phyloP scores from a whole-genome alignment of 2,329 filamentous ascomycete genomes.

The Talaromyces sp. region DNA sequence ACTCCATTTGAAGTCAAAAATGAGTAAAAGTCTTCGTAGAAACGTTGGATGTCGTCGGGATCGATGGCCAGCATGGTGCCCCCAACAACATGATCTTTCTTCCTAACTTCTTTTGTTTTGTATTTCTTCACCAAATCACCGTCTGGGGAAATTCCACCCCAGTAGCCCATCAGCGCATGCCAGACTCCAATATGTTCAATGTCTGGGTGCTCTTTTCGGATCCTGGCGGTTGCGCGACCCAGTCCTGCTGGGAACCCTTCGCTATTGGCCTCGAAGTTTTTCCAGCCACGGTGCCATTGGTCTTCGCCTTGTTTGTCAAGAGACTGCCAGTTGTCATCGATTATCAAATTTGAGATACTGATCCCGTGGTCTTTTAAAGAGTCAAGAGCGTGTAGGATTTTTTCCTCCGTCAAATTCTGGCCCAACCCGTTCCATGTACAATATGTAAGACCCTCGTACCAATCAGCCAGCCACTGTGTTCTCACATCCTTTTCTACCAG shows the following conservation, averaged over 20 bases:
- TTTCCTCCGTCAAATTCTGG: slow-evolving; percentile 73
- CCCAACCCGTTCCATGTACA: slow-evolving; percentile 97
- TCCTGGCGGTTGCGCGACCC: slow-evolving; percentile 61
- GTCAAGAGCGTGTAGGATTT: slow-evolving; percentile 70
- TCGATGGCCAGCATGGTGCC: slow-evolving; percentile 69
- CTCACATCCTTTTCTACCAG: slow-evolving; percentile 36
- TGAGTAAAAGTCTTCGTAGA: slow-evolving; percentile 88
- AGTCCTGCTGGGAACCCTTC: slow-evolving; percentile 75
- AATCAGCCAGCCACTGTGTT: slow-evolving; percentile 68
- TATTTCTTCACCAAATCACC: slow-evolving; percentile 73
- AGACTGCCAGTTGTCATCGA: slow-evolving; percentile 95
- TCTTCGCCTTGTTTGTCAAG: slow-evolving; percentile 54
- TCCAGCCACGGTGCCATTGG: slow-evolving; percentile 58
- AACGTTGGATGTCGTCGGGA: slow-evolving; percentile 64
- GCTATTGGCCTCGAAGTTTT: slow-evolving; percentile 78
- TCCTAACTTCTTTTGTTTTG: slow-evolving; percentile 60
- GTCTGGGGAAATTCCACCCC: slow-evolving; percentile 76
- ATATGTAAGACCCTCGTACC: slow-evolving; percentile 90
- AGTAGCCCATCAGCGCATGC: slow-evolving; percentile 85
- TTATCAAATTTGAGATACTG: slow-evolving; percentile 78
- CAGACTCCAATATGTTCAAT: slow-evolving; percentile 86
- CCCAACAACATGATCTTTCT: slow-evolving; percentile 50
- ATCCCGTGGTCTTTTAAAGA: slow-evolving; percentile 66
- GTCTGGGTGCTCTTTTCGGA: slow-evolving; percentile 63
- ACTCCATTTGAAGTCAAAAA: slow-evolving; percentile 72